Conservation (phyloP, 768 basidiomycete genomes). For the Pleurotus eryngii region DNA sequence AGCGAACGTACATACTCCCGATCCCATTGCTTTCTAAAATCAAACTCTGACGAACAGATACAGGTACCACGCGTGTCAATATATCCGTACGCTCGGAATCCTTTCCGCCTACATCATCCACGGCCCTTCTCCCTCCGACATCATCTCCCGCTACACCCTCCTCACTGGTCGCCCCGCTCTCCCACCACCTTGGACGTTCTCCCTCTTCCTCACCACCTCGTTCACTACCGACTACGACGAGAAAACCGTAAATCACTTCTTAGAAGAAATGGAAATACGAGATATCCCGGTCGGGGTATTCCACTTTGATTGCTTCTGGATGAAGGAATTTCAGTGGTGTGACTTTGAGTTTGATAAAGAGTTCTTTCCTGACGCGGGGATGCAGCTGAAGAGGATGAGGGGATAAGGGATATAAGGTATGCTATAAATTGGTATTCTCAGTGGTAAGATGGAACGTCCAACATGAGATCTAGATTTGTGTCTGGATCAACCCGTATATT, state of each 20-base stretch:
- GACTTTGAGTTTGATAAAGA: constrained; percentile 45
- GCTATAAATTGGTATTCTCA: constrained; percentile 11
- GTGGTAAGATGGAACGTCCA: neutral
- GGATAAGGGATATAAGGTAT: constrained; percentile 37
- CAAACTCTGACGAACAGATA: neutral
- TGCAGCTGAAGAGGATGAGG: constrained; percentile 31
- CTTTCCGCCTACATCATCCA: constrained; percentile 39
- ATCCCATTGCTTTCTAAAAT: constrained; percentile 14
- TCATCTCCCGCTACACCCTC: constrained; percentile 30
- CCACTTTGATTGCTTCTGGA: constrained; percentile 47
- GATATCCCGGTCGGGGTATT: constrained; percentile 38
- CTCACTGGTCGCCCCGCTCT: constrained; percentile 39
- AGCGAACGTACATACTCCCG: constrained; percentile 31
- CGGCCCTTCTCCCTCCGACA: constrained; percentile 28
- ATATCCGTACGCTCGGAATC: constrained; percentile 37
- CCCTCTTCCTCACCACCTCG: constrained; percentile 46
- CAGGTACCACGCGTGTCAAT: constrained; percentile 25
- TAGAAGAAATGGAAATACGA: constrained; percentile 39
- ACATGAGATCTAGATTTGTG: constrained; percentile 17
- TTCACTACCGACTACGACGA: constrained; percentile 45
- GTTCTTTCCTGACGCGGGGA: constrained; percentile 41
- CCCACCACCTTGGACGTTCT: constrained; percentile 47
- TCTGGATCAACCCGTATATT: constrained; percentile 43
- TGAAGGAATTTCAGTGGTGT: constrained; percentile 33
- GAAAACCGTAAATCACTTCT: constrained; percentile 39